Conservation (phyloP, 257 asterid species). For the Jacaranda mimosifolia region DNA sequence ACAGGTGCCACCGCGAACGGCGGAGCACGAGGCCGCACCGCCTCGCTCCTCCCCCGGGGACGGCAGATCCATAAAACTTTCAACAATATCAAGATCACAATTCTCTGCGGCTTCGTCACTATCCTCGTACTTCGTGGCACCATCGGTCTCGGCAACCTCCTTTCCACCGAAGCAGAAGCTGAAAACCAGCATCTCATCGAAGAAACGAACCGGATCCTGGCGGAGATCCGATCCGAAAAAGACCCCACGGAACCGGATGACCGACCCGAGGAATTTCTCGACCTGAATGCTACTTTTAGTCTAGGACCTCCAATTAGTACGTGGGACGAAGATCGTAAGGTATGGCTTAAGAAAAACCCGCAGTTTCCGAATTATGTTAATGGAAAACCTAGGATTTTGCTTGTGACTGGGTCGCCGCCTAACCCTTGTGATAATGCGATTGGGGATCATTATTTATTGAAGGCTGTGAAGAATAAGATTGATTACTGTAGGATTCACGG, state of each 20-base stretch:
- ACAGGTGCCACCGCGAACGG: slow-evolving; percentile 52
- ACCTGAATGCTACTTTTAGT: slow-evolving; percentile 52
- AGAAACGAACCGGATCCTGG: slow-evolving; percentile 77
- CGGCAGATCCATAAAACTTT: slow-evolving; percentile 78
- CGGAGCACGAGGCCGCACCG: slow-evolving; percentile 52
- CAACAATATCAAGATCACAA: slow-evolving; percentile 80
- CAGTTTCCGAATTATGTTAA: slow-evolving; percentile 63
- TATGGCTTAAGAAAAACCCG: slow-evolving; percentile 75
- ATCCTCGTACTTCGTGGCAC: slow-evolving; percentile 91
- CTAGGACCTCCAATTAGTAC: slow-evolving; percentile 71
- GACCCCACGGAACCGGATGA: slow-evolving; percentile 63
- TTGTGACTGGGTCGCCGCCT: slow-evolving; percentile 90
- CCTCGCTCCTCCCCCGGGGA: slow-evolving; percentile 65
- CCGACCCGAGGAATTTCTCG: slow-evolving; percentile 42
- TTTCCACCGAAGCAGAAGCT: slow-evolving; percentile 68
- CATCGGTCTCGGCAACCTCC: slow-evolving; percentile 76
- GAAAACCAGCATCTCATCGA: slow-evolving; percentile 67
- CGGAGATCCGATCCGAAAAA: slow-evolving; percentile 77
- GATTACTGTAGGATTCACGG: slow-evolving; percentile 97
- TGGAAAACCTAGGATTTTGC: slow-evolving; percentile 79
- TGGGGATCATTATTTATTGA: slow-evolving; percentile 93
- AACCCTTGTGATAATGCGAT: slow-evolving; percentile 86
- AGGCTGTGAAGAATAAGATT: slow-evolving; percentile 79
- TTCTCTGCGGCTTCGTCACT: slow-evolving; percentile 87
- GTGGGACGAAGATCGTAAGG: slow-evolving; percentile 79